A percentile compares a stretch with the other conserved stretches of the same genome.
These are phyloP conservation scores for Epichloe hybrida DNA, from an alignment of 2,329 filamentous ascomycete genomes.

Conservation along the genomic window DNA sequence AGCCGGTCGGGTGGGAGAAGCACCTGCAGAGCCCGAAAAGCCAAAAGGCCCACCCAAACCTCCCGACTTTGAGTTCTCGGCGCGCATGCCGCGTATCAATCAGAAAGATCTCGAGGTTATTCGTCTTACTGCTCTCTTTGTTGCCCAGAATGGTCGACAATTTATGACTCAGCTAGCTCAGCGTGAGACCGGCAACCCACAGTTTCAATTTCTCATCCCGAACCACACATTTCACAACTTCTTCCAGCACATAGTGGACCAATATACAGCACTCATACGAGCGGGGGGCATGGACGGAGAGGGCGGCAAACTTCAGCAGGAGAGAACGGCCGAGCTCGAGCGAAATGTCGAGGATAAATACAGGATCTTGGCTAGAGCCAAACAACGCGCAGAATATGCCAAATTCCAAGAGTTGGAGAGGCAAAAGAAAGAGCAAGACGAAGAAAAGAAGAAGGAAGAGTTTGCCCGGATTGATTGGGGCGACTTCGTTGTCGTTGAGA, in stretches of 20 bases:
- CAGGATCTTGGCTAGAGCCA: slow-evolving; percentile 65
- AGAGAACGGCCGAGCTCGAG: slow-evolving; percentile 59
- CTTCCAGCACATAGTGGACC: slow-evolving; percentile 83
- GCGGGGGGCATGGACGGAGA: slow-evolving; percentile 53
- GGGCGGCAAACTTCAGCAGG: slow-evolving; percentile 54
- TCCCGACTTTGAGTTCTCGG: slow-evolving; percentile 80
- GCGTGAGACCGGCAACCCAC: slow-evolving; percentile 76
- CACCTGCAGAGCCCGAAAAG: slow-evolving; percentile 40
- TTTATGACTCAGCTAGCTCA: slow-evolving; percentile 87
- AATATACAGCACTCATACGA: slow-evolving; percentile 71
- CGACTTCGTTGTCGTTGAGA: slow-evolving; percentile 92
- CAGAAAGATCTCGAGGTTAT: slow-evolving; percentile 74
- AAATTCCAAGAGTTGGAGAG: slow-evolving; percentile 77
- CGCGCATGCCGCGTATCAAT: slow-evolving; percentile 93
- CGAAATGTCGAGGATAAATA: slow-evolving; percentile 68
- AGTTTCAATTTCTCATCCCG: slow-evolving; percentile 91
- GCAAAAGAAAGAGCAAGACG: slow-evolving; percentile 76
- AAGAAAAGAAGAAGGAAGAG: slow-evolving; percentile 61
- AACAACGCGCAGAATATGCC: slow-evolving; percentile 74
- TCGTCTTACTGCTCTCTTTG: slow-evolving; percentile 73
- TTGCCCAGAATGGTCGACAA: slow-evolving; percentile 80
- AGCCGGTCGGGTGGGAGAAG: slow-evolving; percentile 58
- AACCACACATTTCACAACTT: slow-evolving; percentile 96
- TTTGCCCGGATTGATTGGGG: slow-evolving; percentile 94
- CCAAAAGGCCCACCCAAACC: slow-evolving; percentile 75